A percentile compares a stretch with the other conserved stretches of the same genome.
Evolutionary conservation across 2,329 filamentous ascomycete species (phyloP).

Genomic region (Claviceps arundinis): DNA sequence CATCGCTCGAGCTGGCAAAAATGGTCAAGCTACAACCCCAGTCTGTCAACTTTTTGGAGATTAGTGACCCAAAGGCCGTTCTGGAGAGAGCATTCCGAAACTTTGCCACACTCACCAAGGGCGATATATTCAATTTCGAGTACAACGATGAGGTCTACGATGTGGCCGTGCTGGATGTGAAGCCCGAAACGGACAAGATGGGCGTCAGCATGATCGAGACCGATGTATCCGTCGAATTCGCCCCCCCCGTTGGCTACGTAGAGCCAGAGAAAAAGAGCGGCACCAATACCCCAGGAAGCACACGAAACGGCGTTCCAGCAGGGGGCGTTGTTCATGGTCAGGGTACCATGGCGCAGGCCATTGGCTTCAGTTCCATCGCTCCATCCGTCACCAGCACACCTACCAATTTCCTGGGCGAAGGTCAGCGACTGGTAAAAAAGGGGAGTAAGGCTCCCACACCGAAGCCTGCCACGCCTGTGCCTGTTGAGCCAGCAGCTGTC

Average conservation of each 20-base stretch:
- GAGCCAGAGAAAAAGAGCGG: conserved; percentile 69
- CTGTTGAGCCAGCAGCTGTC: conserved; percentile 16
- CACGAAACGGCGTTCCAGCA: conserved; percentile 46
- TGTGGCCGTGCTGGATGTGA: conserved; percentile 86
- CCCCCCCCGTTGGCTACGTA: conserved; percentile 83
- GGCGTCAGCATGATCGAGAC: conserved; percentile 93
- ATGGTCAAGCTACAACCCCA: conserved; percentile 97
- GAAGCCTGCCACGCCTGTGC: conserved; percentile 59
- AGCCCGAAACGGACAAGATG: conserved; percentile 70
- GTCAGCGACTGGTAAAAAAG: conserved; percentile 81
- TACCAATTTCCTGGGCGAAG: conserved; percentile 68
- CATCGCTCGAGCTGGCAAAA: conserved; percentile 76
- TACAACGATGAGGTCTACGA: conserved; percentile 94
- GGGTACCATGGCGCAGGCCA: conserved; percentile 93
- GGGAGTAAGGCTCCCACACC: conserved; percentile 50
- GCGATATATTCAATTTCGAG: conserved; percentile 88
- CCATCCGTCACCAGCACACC: conserved; percentile 58
- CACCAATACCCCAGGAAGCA: conserved; percentile 73
- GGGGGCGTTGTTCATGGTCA: conserved; percentile 70
- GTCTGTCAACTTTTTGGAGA: conserved; percentile 85
- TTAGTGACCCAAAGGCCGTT: conserved; percentile 92
- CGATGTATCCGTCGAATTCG: conserved; percentile 92
- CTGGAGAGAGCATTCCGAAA: conserved; percentile 93
- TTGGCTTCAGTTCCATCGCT: conserved; percentile 87
- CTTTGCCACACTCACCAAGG: conserved; percentile 85